Percentiles rank a stretch among this genome's conserved stretches.
These are phyloP conservation scores for Thermomyces lanuginosus DNA, from an alignment of 2,329 filamentous ascomycete genomes.

Conservation along the genomic window DNA sequence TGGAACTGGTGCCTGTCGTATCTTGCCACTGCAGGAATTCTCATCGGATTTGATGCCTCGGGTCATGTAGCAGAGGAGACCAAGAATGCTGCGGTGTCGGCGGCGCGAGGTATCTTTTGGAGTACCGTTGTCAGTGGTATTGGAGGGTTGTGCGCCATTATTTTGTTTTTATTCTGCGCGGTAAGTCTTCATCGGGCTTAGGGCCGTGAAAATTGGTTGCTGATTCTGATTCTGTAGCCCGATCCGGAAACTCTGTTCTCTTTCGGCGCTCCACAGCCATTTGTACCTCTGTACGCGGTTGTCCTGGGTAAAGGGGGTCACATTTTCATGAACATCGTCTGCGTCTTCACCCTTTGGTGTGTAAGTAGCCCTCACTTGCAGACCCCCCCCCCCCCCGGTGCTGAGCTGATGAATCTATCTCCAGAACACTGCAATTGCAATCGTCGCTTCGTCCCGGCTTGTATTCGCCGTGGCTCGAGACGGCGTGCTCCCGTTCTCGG, in stretches of 20 bases:
- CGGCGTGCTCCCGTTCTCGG: slow-evolving; percentile 42
- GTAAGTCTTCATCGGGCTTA: slow-evolving; percentile 16
- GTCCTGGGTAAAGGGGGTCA: slow-evolving; percentile 41
- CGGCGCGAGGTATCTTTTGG: slow-evolving; percentile 44
- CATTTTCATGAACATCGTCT: slow-evolving; percentile 46
- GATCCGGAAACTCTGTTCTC: slow-evolving; percentile 37
- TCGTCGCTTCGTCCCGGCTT: slow-evolving; percentile 43
- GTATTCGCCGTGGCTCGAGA: slow-evolving; percentile 48
- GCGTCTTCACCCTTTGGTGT: slow-evolving; percentile 36
- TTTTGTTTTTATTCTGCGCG: slow-evolving; percentile 44
- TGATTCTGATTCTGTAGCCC: slow-evolving; percentile 25
- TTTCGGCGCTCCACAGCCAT: slow-evolving; percentile 41
- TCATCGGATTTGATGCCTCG: slow-evolving; percentile 46
- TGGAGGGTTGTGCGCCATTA: slow-evolving; percentile 39
- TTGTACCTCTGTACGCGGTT: slow-evolving; percentile 41
- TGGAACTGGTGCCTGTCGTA: slow-evolving; percentile 51
- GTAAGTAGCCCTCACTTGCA: slow-evolving; percentile 18
- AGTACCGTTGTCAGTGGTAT: slow-evolving; percentile 42
- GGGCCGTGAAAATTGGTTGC: not conserved
- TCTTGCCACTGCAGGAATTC: slow-evolving; percentile 42
- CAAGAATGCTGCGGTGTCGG: slow-evolving; percentile 40
- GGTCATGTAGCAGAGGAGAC: slow-evolving; percentile 47
- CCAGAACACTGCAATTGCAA: slow-evolving; percentile 42
- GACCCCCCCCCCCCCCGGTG: slow-evolving; percentile 8
- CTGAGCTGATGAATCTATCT: slow-evolving; percentile 5